phyloP scores from a whole-genome alignment of 805 yeast species.

The Brettanomyces custersianus region DNA sequence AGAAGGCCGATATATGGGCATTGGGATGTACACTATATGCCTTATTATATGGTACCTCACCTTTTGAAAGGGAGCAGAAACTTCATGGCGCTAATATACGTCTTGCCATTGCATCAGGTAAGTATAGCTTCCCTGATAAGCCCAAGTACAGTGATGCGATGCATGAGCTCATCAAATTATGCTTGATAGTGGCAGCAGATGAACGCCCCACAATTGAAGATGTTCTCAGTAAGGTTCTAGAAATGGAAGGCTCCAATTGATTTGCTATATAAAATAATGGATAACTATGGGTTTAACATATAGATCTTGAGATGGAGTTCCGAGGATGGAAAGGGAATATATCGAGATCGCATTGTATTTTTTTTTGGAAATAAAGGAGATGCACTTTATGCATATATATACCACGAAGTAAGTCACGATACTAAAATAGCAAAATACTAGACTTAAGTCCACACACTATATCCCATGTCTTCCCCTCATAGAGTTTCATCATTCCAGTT shows the following conservation, averaged over 20 bases:
- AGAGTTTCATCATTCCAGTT: constrained; percentile 15
- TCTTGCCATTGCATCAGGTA: constrained; percentile 66
- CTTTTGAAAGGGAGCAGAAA: constrained; percentile 77
- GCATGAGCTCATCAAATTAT: constrained; percentile 44
- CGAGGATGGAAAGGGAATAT: too few species aligned
- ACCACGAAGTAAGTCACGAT: too few species aligned
- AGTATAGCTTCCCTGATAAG: constrained; percentile 45
- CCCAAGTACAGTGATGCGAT: constrained; percentile 48
- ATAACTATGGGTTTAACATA: too few species aligned
- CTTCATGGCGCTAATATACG: constrained; percentile 75
- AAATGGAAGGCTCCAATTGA: constrained; percentile 25
- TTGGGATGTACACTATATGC: constrained; percentile 79
- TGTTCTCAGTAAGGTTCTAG: constrained; percentile 42
- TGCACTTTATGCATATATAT: too few species aligned
- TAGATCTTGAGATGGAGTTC: too few species aligned
- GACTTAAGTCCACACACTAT: too few species aligned
- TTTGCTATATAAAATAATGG: too few species aligned
- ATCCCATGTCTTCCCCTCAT: too few species aligned
- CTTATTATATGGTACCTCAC: constrained; percentile 69
- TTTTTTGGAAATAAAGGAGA: too few species aligned
- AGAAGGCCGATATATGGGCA: constrained; percentile 84
- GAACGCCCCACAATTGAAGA: constrained; percentile 58
- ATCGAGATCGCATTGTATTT: too few species aligned
- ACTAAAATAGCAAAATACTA: too few species aligned
- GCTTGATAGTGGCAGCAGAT: constrained; percentile 54